phyloP scores from a whole-genome alignment of 202 grass and related monocot genomes.

The Bolboschoenoplectus hybrid region DNA sequence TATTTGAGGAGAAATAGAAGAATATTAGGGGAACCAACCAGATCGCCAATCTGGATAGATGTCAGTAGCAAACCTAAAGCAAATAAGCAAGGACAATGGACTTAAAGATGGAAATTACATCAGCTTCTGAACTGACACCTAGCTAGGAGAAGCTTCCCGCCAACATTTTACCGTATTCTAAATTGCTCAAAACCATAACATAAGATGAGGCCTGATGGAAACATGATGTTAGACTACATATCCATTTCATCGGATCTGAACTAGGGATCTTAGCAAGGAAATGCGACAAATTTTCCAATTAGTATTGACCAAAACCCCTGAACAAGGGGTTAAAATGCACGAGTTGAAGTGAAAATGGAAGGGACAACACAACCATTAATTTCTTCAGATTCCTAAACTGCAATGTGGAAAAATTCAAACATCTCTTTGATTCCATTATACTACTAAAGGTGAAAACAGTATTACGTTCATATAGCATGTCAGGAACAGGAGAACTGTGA shows the following conservation, averaged over 20 bases:
- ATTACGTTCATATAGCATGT: not conserved
- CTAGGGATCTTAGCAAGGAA: not conserved
- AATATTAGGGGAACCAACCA: not conserved
- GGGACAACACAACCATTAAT: not conserved
- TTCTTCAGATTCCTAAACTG: not conserved
- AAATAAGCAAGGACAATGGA: not conserved
- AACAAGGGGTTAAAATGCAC: not conserved
- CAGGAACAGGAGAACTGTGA: not conserved
- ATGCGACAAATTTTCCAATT: not conserved
- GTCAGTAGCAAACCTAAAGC: not conserved
- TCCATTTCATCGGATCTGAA: not conserved
- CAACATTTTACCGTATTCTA: not conserved
- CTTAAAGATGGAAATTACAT: not conserved
- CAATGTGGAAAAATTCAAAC: not conserved
- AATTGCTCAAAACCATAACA: not conserved
- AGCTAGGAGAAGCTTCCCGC: not conserved
- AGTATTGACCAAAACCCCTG: not conserved
- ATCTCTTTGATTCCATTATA: not conserved
- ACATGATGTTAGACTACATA: conserved; percentile 4
- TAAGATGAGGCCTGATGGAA: not conserved
- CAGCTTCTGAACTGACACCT: not conserved
- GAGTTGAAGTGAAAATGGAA: not conserved
- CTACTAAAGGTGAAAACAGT: not conserved
- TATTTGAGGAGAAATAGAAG: not conserved
- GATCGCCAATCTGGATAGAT: not conserved